These are phyloP conservation scores for Arthrobotrys iridis DNA, from an alignment of 2,329 filamentous ascomycete genomes.

Conservation along the genomic window DNA sequence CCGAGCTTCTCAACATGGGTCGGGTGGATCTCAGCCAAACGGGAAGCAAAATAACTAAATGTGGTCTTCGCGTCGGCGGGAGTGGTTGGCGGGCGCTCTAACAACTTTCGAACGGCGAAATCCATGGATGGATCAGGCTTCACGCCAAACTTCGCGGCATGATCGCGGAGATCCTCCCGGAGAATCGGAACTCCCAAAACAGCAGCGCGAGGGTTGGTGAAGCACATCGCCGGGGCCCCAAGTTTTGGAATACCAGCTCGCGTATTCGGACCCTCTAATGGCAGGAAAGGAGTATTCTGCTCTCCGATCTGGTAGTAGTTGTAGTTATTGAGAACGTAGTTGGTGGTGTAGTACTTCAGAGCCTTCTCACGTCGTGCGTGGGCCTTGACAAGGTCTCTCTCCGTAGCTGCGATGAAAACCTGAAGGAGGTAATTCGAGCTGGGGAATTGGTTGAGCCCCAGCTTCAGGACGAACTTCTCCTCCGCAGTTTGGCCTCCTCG, in stretches of 20 bases:
- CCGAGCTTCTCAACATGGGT: constrained; percentile 71
- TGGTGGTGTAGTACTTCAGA: constrained; percentile 82
- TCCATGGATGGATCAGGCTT: constrained; percentile 80
- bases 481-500: constrained; percentile 67
- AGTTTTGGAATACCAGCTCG: constrained; percentile 64
- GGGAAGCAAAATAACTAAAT: constrained; percentile 84
- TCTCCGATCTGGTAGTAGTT: constrained; percentile 69
- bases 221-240: constrained; percentile 79
- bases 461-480: constrained; percentile 74
- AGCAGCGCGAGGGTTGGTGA: constrained; percentile 78
- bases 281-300: constrained; percentile 71
- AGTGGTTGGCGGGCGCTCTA: constrained; percentile 76
- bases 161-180: constrained; percentile 76
- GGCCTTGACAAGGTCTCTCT: constrained; percentile 66
- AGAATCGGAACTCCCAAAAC: constrained; percentile 84
- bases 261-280: constrained; percentile 73
- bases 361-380: constrained; percentile 71
- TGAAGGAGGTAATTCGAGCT: constrained; percentile 77
- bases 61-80: constrained; percentile 73
- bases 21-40: constrained; percentile 76
- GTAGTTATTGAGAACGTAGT: constrained; percentile 82
- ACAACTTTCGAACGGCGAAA: constrained; percentile 77
- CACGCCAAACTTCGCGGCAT: constrained; percentile 88
- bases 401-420: constrained; percentile 30
- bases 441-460: constrained; percentile 80